Evolutionary conservation across 768 basidiomycete species (phyloP).

Genomic region (Agaricus blazei): DNA sequence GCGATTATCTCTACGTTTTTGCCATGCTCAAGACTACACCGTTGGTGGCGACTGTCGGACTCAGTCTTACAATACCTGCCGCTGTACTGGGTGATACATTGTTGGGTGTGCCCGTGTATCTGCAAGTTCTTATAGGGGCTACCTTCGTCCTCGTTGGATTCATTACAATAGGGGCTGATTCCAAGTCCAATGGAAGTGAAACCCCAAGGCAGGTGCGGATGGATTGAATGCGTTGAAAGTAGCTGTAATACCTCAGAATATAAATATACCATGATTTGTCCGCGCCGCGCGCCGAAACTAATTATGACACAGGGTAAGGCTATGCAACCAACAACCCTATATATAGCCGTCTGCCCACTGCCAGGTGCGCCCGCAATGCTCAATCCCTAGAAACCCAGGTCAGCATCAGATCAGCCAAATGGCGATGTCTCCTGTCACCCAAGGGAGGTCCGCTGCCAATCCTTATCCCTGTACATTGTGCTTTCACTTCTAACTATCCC

Average conservation of each 20-base stretch:
- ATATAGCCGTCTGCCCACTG: background rate
- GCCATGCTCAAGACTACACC: conserved; percentile 98
- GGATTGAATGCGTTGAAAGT: no score
- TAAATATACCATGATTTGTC: no score
- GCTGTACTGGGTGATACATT: conserved; percentile 75
- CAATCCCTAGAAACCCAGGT: background rate
- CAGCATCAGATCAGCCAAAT: background rate
- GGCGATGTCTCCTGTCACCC: background rate
- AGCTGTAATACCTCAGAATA: no score
- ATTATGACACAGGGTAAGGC: no score
- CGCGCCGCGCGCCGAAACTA: no score
- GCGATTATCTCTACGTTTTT: conserved; percentile 81
- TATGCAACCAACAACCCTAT: background rate
- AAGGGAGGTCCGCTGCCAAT: background rate
- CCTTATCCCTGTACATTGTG: background rate
- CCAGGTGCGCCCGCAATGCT: no score
- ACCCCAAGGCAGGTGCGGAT: no score
- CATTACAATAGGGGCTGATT: conserved; percentile 31
- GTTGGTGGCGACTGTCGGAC: conserved; percentile 85
- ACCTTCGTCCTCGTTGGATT: conserved; percentile 73
- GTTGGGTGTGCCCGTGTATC: conserved; percentile 34
- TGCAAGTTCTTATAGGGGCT: conserved; percentile 70
- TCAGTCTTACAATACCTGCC: conserved; percentile 90
- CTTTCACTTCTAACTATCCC: background rate
- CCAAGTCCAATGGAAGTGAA: conserved; percentile 14